These are phyloP conservation scores for Phytopythium vexans DNA, from an alignment of 352 stramenopile species.

Conservation along the genomic window DNA sequence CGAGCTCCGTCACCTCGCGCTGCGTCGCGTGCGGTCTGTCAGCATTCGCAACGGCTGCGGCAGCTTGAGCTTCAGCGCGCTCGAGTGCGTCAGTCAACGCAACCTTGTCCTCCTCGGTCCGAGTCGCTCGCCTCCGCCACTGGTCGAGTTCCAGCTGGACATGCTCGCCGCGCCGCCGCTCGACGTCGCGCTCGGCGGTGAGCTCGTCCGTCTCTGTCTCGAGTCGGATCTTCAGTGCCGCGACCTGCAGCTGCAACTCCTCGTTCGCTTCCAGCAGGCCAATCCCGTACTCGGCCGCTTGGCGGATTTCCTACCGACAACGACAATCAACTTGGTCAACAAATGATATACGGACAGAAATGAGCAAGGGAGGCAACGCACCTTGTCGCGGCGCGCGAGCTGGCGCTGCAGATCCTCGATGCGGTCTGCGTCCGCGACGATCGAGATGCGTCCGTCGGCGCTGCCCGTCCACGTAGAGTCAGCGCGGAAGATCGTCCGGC, in stretches of 20 bases:
- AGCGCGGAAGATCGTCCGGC: too few relatives aligned
- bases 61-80: not conserved
- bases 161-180: conserved; percentile 60
- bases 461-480: too few relatives aligned
- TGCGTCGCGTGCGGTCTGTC: conserved; percentile 25
- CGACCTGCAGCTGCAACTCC: conserved; percentile 66
- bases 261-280: conserved; percentile 76
- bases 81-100: conserved; percentile 55
- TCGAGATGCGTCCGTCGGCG: too few relatives aligned
- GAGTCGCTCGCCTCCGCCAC: conserved; percentile 65
- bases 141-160: conserved; percentile 57
- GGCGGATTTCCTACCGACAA: conserved; percentile 54
- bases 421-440: too few relatives aligned
- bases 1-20: conserved; percentile 33
- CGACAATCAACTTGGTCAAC: conserved; percentile 2
- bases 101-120: conserved; percentile 62
- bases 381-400: conserved; percentile 46
- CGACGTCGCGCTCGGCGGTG: conserved; percentile 51
- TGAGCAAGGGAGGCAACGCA: conserved; percentile 6
- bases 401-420: conserved; percentile 8
- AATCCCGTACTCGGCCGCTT: conserved; percentile 78
- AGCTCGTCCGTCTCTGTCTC: conserved; percentile 66
- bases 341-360: not conserved
- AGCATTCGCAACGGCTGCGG: conserved; percentile 25
- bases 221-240: conserved; percentile 66